These are phyloP conservation scores for Cryptosporidium parvum DNA, from an alignment of 169 alveolate species.

Conservation along the genomic window DNA sequence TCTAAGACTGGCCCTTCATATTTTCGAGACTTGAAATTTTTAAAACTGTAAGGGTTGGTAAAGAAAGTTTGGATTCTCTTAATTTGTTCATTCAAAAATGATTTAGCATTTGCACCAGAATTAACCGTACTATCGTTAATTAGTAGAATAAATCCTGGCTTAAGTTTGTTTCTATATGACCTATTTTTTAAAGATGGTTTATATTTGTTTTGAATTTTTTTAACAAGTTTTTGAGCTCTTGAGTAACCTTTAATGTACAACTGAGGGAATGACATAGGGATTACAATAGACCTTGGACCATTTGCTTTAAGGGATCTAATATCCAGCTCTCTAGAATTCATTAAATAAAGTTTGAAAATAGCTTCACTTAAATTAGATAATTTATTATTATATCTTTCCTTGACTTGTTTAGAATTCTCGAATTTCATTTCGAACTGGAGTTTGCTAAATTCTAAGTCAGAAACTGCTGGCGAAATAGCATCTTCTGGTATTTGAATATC, in stretches of 20 bases:
- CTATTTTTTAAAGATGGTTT: constrained; percentile 51
- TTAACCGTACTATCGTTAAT: constrained; percentile 29
- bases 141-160: constrained; percentile 58
- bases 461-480: constrained; percentile 50
- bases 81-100: constrained; percentile 22
- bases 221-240: constrained; percentile 53
- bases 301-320: constrained; percentile 51
- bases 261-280: constrained; percentile 74
- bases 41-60: constrained; percentile 70
- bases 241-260: constrained; percentile 67
- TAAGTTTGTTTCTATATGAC: constrained; percentile 43
- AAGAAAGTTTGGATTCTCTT: constrained; percentile 51
- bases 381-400: constrained; percentile 35
- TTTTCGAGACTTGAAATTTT: constrained; percentile 30
- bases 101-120: background rate
- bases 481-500: constrained; percentile 49
- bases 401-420: constrained; percentile 49
- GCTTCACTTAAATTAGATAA: constrained; percentile 29
- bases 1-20: constrained; percentile 65
- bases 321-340: constrained; percentile 56
- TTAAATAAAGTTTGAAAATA: constrained; percentile 49
- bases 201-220: constrained; percentile 37
- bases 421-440: constrained; percentile 58
- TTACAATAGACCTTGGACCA: constrained; percentile 64
- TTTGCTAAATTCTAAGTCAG: constrained; percentile 65